Evolutionary conservation across 1,284 basidiomycete species (phyloP).

Genomic region (Marasmius oreades): DNA sequence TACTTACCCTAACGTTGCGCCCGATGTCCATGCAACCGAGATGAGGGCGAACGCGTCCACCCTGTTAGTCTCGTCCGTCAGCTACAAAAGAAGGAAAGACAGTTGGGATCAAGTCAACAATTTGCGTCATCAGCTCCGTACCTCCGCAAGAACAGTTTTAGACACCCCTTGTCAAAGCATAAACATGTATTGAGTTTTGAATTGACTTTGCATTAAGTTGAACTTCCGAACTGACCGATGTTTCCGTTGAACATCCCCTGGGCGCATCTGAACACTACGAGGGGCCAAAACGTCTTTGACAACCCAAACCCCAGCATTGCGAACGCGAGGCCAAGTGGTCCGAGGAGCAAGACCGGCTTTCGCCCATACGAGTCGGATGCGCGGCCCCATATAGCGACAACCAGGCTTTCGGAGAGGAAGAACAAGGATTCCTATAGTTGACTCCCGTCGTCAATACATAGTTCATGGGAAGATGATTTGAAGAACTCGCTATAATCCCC

Average conservation of each 20-base stretch:
- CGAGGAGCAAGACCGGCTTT: constrained; percentile 32
- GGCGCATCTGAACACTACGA: constrained; percentile 20
- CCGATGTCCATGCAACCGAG: constrained; percentile 22
- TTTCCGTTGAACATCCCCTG: constrained; percentile 21
- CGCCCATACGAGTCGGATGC: constrained; percentile 35
- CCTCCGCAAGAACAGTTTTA: background rate
- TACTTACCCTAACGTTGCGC: constrained; percentile 22
- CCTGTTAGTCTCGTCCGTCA: constrained; percentile 26
- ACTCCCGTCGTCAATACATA: background rate
- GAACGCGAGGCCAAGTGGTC: constrained; percentile 31
- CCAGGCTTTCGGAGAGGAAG: constrained; percentile 31
- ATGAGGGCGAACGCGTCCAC: constrained; percentile 25
- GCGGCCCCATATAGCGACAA: constrained; percentile 37
- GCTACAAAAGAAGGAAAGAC: constrained; percentile 8
- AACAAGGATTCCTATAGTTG: constrained; percentile 30
- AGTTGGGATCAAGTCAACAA: background rate
- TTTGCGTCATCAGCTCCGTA: background rate
- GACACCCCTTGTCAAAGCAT: background rate
- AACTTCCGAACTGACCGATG: constrained; percentile 10
- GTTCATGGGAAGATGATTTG: no score
- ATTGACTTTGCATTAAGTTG: no score
- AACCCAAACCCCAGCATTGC: constrained; percentile 35
- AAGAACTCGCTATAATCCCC: constrained; percentile 35
- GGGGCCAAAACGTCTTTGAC: constrained; percentile 21
- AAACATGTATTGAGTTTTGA: no score